Conservation (phyloP, 257 asterid species). For the Salvia rosmarinus region DNA sequence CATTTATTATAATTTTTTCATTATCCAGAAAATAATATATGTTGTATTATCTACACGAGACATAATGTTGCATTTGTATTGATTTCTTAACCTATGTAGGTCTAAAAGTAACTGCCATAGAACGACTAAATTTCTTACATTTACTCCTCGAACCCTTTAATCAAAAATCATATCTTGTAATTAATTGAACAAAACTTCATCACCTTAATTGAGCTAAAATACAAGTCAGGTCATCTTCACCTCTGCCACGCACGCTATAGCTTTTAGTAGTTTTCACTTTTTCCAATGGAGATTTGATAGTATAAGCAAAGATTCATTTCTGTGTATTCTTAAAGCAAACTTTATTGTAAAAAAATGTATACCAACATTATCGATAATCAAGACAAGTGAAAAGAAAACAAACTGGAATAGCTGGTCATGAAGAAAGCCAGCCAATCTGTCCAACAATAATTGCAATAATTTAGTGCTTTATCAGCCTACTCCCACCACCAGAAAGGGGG, state of each 20-base stretch:
- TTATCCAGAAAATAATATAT: too few species aligned
- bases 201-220: neutral
- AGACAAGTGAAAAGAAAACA: conserved; percentile 11
- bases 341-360: conserved; percentile 13
- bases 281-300: neutral
- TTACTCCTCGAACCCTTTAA: neutral
- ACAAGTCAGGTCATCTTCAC: neutral
- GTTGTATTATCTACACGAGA: too few species aligned
- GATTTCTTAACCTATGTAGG: too few species aligned
- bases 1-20: too few species aligned
- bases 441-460: conserved; percentile 31
- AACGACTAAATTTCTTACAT: too few species aligned
- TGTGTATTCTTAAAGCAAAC: conserved; percentile 32
- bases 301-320: neutral
- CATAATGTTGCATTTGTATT: too few species aligned
- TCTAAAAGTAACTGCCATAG: too few species aligned
- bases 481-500: conserved; percentile 32
- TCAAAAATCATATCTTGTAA: neutral
- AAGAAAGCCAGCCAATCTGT: conserved; percentile 32
- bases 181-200: neutral
- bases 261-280: neutral
- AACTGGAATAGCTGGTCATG: conserved; percentile 8
- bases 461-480: conserved; percentile 4
- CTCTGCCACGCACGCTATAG: neutral
- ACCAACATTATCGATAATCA: neutral